Conservation (phyloP, 306 rosid genomes). For the Abrus pulchellus region DNA sequence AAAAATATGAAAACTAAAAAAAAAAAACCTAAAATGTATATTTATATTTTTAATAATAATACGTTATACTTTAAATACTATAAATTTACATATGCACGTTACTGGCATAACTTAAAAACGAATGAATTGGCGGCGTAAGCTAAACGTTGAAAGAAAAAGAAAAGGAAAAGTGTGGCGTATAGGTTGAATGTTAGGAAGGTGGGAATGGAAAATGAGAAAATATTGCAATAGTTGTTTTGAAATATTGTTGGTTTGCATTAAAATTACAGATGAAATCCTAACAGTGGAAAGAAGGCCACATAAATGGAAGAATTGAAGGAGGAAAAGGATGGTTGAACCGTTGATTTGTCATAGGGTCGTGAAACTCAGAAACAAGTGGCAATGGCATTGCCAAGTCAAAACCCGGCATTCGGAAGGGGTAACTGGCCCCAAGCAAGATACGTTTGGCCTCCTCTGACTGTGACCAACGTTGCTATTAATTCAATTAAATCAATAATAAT, state of each 20-base stretch:
- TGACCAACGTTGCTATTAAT: constrained; percentile 45
- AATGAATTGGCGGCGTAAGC: no score
- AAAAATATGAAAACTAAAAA: no score
- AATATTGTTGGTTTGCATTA: background rate
- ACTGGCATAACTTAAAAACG: no score
- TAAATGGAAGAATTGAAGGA: constrained; percentile 8
- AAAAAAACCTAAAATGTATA: no score
- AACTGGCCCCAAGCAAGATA: constrained; percentile 38
- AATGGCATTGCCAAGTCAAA: constrained; percentile 42
- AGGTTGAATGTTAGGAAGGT: no score
- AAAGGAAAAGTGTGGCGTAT: no score
- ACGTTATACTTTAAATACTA: no score
- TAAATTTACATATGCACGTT: no score
- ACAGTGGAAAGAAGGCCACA: constrained; percentile 5
- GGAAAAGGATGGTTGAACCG: constrained; percentile 19
- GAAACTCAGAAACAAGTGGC: background rate
- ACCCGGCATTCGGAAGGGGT: background rate
- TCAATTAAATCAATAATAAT: background rate
- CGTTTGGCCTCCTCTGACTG: constrained; percentile 50
- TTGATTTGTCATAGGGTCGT: background rate
- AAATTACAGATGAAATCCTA: background rate
- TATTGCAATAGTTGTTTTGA: background rate
- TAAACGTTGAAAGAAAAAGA: no score
- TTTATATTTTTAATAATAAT: no score
- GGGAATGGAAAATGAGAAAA: constrained; percentile 14